phyloP scores from a whole-genome alignment of 768 basidiomycete genomes.

The Lactarius tabidus region DNA sequence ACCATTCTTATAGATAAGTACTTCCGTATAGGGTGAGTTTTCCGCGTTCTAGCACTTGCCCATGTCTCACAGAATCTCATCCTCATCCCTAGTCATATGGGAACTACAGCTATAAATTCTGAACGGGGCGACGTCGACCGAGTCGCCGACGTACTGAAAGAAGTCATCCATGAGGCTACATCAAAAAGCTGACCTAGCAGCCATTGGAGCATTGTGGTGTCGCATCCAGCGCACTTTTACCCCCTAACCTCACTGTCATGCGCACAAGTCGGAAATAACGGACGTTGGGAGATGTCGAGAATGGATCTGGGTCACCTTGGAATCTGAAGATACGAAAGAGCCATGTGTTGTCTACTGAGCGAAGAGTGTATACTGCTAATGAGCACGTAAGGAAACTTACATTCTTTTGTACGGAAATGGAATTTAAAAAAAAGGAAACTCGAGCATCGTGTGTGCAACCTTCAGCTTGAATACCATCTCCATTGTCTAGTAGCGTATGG shows the following conservation, averaged over 20 bases:
- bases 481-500: neutral
- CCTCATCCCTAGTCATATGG: conserved; percentile 79
- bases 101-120: conserved; percentile 69
- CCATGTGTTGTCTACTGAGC: neutral
- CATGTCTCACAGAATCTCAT: conserved; percentile 2
- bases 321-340: neutral
- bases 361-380: neutral
- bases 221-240: too few relatives aligned
- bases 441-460: too few relatives aligned
- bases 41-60: conserved; percentile 8
- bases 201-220: neutral
- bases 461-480: too few relatives aligned
- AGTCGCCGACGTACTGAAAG: conserved; percentile 61
- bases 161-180: conserved; percentile 43
- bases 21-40: conserved; percentile 75
- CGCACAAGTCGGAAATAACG: neutral
- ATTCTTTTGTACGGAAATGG: too few relatives aligned
- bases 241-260: neutral
- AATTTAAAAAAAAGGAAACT: too few relatives aligned
- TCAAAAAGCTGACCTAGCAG: conserved; percentile 13
- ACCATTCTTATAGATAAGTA: conserved; percentile 57
- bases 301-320: neutral
- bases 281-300: too few relatives aligned
- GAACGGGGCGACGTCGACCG: conserved; percentile 72
- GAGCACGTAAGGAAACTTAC: too few relatives aligned